Evolutionary conservation across 345 rosid species (phyloP).

Genomic region (Cardamine resedifolia): DNA sequence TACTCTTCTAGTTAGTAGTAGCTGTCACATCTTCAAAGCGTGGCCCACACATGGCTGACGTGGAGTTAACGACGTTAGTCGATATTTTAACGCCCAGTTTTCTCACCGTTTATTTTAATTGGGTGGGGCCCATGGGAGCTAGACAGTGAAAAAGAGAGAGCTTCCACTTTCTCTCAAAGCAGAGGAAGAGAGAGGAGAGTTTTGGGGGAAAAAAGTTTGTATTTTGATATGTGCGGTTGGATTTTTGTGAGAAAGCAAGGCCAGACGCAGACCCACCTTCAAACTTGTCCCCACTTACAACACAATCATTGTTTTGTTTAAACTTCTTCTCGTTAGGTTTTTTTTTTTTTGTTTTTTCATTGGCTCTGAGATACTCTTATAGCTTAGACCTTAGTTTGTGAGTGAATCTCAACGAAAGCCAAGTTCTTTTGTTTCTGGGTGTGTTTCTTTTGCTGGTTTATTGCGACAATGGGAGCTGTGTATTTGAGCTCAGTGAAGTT

Average conservation of each 20-base stretch:
- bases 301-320: conserved; percentile 23
- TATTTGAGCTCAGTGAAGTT: conserved; percentile 35
- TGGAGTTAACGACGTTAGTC: conserved; percentile 10
- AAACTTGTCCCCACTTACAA: conserved; percentile 14
- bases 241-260: conserved; percentile 35
- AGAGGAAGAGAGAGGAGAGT: conserved; percentile 30
- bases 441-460: conserved; percentile 20
- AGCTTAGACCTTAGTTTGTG: conserved; percentile 24
- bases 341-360: neutral
- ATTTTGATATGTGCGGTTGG: conserved; percentile 39
- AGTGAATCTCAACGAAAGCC: conserved; percentile 28
- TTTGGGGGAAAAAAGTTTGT: conserved; percentile 26
- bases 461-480: conserved; percentile 38
- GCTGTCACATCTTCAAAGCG: neutral
- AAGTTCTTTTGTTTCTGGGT: conserved; percentile 1
- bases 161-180: conserved; percentile 23
- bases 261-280: conserved; percentile 45
- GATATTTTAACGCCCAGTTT: neutral
- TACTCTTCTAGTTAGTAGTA: neutral
- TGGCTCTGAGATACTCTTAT: neutral
- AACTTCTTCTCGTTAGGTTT: conserved; percentile 14
- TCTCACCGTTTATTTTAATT: no score
- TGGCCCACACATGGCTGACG: neutral
- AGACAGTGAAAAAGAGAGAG: conserved; percentile 14
- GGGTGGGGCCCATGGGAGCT: conserved; percentile 2